Base-by-base conservation (phyloP, 1,139 yeast species). In the Yarrowia galli region DNA sequence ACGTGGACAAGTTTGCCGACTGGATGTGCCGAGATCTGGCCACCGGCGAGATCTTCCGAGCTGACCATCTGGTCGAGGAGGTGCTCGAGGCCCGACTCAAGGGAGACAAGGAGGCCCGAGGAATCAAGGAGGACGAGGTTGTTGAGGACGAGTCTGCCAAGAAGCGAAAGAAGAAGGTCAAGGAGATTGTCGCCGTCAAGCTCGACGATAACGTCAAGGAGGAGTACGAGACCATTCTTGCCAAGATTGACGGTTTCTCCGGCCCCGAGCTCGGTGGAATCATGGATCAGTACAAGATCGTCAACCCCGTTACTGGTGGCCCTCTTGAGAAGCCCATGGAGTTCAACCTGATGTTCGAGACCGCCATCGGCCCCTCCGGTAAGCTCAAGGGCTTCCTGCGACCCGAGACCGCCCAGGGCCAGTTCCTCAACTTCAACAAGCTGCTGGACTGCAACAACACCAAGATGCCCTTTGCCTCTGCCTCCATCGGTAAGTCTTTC, bases 341-440 rank as follows among this genome's bases (percentile, higher is more conserved):
- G 78, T 96, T 96, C 87, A 96, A 96, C 82, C 87, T 96, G 80
- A 96, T 96, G 99, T 96, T 96, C 78, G 98, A 93, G 80, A 96
- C 99, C 69, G 97, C 97, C 69, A 96, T 96, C 79, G 99, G 99
- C 68, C 99, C 99, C 71, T 91, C 98, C 69, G 99, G 99, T 76
- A 92, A 89, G 78, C 83, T 93, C 80, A 92, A 91, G 83, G 99
- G 99, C 73, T 96, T 86, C 81, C 82, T 96, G 77, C 89, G 99
- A 81, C 99, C 99, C 69, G 99, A 96, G 83, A 96, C 99, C 71
- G 99, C 99, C 36, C 99, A 96, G 83, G 99, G 99, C 76, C 99
- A 96, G 82, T 96, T 96, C 80, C 85, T 96, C 77, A 96, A 96
- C 85, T 96, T 96, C 81, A 86, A 87, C 82, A 95, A 95, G 82